Conservation (phyloP, 106 monocot genomes). For the Alisma plantagoaquatica region DNA sequence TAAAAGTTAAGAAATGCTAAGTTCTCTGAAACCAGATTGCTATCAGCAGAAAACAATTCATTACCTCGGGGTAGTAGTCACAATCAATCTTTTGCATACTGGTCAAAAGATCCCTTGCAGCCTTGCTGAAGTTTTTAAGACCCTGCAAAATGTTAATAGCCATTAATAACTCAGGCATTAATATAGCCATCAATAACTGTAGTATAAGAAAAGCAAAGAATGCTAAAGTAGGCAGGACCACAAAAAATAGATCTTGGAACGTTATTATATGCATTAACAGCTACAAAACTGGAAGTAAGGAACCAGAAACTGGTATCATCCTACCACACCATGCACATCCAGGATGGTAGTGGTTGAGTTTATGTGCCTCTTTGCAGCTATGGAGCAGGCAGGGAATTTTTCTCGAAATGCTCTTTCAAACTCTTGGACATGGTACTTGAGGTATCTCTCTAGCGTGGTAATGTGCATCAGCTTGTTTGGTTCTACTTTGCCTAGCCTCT, state of each 20-base stretch:
- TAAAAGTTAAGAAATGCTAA: neutral
- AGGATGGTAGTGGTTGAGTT: slow-evolving; percentile 84
- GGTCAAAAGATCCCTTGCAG: slow-evolving; percentile 21
- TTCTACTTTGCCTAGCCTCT: slow-evolving; percentile 85
- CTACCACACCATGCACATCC: slow-evolving; percentile 55
- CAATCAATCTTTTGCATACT: slow-evolving; percentile 31
- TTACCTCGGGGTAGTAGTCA: slow-evolving; percentile 31
- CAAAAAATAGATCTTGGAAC: no score
- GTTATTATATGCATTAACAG: no score
- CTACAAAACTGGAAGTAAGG: no score
- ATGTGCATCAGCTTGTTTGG: slow-evolving; percentile 81
- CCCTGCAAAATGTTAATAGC: no score
- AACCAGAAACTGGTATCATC: no score
- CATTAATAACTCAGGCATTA: no score
- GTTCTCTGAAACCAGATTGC: neutral
- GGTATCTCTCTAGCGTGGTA: slow-evolving; percentile 80
- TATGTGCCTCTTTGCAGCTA: slow-evolving; percentile 77
- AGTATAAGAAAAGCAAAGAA: no score
- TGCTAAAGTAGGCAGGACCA: no score
- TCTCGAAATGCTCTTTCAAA: slow-evolving; percentile 83
- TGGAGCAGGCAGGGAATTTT: slow-evolving; percentile 86
- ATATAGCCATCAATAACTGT: no score
- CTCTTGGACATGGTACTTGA: slow-evolving; percentile 95
- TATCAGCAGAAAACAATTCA: neutral
- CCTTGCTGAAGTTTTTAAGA: slow-evolving; percentile 23